Conservation (phyloP, 768 basidiomycete species). For the Agaricus blazei region DNA sequence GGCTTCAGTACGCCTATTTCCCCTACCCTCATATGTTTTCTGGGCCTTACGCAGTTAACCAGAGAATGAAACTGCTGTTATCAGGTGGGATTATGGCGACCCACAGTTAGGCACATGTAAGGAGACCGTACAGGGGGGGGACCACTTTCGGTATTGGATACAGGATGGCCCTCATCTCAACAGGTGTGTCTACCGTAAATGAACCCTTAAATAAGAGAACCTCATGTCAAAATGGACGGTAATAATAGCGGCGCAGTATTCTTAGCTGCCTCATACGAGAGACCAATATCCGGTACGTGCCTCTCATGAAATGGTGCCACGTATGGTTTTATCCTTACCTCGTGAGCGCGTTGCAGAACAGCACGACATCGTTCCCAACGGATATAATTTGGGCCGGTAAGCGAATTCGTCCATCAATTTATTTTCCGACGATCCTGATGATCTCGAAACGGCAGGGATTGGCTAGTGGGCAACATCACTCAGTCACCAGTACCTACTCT, state of each 20-base stretch:
- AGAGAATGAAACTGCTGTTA: conserved; percentile 82
- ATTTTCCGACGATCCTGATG: not conserved
- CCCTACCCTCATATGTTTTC: not conserved
- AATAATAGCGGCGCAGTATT: conserved; percentile 61
- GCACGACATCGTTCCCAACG: conserved; percentile 73
- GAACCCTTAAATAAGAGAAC: not conserved
- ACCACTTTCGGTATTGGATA: conserved; percentile 86
- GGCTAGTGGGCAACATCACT: conserved; percentile 82
- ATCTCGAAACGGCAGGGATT: conserved; percentile 48
- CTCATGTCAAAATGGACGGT: not conserved
- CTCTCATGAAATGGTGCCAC: not conserved
- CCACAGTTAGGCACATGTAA: conserved; percentile 77
- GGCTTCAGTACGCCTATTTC: conserved; percentile 49
- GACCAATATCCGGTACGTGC: conserved; percentile 49
- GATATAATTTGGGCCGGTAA: conserved; percentile 77
- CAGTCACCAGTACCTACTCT: conserved; percentile 38
- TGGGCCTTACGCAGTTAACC: not conserved
- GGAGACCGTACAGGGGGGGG: conserved; percentile 82
- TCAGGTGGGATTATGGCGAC: conserved; percentile 83
- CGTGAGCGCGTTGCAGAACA: conserved; percentile 26
- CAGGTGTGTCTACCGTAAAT: conserved; percentile 35
- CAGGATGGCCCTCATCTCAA: conserved; percentile 65
- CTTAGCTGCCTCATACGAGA: conserved; percentile 71
- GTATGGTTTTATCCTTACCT: conserved; percentile 1
- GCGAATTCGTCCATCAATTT: conserved; percentile 9